phyloP scores from a whole-genome alignment of 345 rosid species.

The Linum trigynum region DNA sequence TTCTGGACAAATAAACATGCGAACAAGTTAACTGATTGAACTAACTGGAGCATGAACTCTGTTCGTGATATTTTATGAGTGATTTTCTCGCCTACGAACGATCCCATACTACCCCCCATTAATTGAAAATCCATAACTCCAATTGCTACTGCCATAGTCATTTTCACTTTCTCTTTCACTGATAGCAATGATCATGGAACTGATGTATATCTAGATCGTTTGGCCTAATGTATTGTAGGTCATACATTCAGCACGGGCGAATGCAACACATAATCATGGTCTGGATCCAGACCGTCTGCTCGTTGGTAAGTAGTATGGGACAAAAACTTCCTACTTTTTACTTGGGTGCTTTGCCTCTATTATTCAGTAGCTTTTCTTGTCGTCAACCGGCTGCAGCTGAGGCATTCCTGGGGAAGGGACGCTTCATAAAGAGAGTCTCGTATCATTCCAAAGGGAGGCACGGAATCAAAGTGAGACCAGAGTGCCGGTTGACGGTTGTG shows the following conservation, averaged over 20 bases:
- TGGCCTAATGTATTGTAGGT: constrained; percentile 34
- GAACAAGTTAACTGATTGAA: no score
- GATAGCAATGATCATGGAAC: no score
- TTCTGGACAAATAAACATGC: no score
- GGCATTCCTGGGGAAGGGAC: constrained; percentile 88
- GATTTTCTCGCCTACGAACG: no score
- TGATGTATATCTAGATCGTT: background rate
- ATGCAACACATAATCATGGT: constrained; percentile 90
- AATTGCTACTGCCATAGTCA: no score
- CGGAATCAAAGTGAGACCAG: constrained; percentile 54
- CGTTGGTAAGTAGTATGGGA: constrained; percentile 44
- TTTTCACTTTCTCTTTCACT: no score
- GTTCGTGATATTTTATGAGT: no score
- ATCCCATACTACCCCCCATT: no score
- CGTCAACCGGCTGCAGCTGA: constrained; percentile 41
- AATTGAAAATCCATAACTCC: no score
- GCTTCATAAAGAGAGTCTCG: constrained; percentile 48
- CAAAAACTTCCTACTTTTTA: constrained; percentile 4
- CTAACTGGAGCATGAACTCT: no score
- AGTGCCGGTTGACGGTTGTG: constrained; percentile 68
- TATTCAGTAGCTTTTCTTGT: background rate
- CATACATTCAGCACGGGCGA: constrained; percentile 85
- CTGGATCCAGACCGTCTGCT: constrained; percentile 74
- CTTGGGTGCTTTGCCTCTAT: background rate
- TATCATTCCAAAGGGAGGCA: constrained; percentile 56